Conservation (phyloP, 2,329 filamentous ascomycete species). For the Fusarium sp. region DNA sequence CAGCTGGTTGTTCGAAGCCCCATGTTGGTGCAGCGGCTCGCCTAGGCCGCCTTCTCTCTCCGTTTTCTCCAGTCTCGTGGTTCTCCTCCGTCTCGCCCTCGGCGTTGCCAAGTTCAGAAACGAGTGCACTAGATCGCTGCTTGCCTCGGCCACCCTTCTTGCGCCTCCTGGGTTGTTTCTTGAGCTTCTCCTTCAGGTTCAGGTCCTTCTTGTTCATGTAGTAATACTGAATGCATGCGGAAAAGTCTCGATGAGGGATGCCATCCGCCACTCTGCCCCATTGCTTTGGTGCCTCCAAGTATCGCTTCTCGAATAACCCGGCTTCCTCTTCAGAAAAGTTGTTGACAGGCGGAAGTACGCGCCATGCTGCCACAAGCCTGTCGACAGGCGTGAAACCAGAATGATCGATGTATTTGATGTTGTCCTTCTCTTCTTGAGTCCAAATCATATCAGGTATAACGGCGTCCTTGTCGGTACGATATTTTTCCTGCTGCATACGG, state of each 20-base stretch:
- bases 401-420: constrained; percentile 72
- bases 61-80: constrained; percentile 68
- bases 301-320: constrained; percentile 78
- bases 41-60: constrained; percentile 70
- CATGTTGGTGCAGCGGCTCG: constrained; percentile 79
- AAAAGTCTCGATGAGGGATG: constrained; percentile 76
- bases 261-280: constrained; percentile 82
- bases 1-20: constrained; percentile 69
- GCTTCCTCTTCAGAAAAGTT: constrained; percentile 81
- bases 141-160: constrained; percentile 68
- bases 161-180: constrained; percentile 70
- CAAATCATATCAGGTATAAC: constrained; percentile 78
- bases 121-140: constrained; percentile 72
- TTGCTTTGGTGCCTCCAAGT: constrained; percentile 82
- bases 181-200: constrained; percentile 81
- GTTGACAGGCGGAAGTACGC: constrained; percentile 78
- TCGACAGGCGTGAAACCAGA: constrained; percentile 74
- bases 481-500: constrained; percentile 74
- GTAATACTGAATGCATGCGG: constrained; percentile 87
- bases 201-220: constrained; percentile 82
- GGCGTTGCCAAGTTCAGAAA: constrained; percentile 73
- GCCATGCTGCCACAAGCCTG: constrained; percentile 76
- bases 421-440: constrained; percentile 68
- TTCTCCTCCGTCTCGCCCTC: constrained; percentile 68
- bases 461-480: constrained; percentile 82